Base-by-base conservation (phyloP, 2,329 filamentous ascomycete genomes). In the Colletotrichum karsti region DNA sequence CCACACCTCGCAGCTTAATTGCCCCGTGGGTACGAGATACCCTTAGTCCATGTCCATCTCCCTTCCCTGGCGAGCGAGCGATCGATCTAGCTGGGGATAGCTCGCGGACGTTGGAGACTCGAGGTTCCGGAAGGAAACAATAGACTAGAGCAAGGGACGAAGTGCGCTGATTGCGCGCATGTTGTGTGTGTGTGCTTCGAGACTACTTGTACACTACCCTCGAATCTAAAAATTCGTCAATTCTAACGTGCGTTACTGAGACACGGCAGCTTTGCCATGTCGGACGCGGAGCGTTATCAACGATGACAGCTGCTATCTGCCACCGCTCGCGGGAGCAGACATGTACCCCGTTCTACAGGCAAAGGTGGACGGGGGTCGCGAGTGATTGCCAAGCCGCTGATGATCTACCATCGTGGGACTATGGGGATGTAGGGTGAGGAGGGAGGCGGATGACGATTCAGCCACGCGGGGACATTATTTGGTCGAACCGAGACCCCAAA, bases 1-100 rank as follows among this genome's bases (percentile, higher is more conserved):
- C 60, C 65, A 68, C 53, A 57, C 54, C 42, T 67, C 54, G 60
- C 60, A 53, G 44, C 46, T 41, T 57, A 48, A 24, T 58, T 67
- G 44, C 46, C 35, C 42, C 35, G 44, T 54, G 44, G 26, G 33
- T 57, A 44, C 10, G 18, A 28, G 41, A 28, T n/a, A 41, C 33
- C 22, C 20, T 51, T 50, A 41, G 61, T 28, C 60, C 48, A 50
- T n/a, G 37, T 37, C 42, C 51, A 67, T 63, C 53, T 63, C 59
- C 22, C 42, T 35, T 22, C 62, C 24, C 26, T 41, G 30, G 26
- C 51, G 58, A 44, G n/a, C n/a, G n/a, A 22, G 46, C 39, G 46
- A 54, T 33, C 35, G 48, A 42, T 26, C 20, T n/a, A 51, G 22
- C 24, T 12, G 12, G 37, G 22, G 26, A 42, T 30, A 56, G 37